Conservation (phyloP, 768 basidiomycete genomes). For the Rubroboletus satanas region DNA sequence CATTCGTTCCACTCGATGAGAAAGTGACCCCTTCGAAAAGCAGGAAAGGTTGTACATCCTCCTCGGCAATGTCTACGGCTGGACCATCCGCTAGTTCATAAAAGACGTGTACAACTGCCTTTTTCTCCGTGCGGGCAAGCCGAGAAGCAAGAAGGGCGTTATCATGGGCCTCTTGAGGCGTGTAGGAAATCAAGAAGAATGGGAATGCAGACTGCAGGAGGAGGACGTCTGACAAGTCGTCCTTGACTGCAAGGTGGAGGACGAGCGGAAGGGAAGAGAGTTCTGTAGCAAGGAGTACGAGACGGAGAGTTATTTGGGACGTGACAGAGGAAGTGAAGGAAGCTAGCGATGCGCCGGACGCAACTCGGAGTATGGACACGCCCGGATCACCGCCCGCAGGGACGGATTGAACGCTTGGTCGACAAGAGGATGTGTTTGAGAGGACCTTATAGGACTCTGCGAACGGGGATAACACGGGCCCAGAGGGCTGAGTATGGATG, state of each 20-base stretch:
- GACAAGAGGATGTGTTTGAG: slow-evolving; percentile 33
- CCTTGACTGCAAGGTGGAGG: slow-evolving; percentile 60
- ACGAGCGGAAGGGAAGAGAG: slow-evolving; percentile 65
- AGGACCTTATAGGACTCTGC: slow-evolving; percentile 30
- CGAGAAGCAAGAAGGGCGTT: slow-evolving; percentile 84
- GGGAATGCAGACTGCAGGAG: slow-evolving; percentile 76
- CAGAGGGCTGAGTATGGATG: slow-evolving; percentile 51
- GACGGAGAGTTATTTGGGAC: slow-evolving; percentile 49
- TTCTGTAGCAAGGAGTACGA: slow-evolving; percentile 68
- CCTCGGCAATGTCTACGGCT: slow-evolving; percentile 53
- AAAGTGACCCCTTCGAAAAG: slow-evolving; percentile 38
- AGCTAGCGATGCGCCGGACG: slow-evolving; percentile 39
- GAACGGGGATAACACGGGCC: slow-evolving; percentile 40
- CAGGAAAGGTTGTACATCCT: slow-evolving; percentile 58
- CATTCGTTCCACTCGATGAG: slow-evolving; percentile 34
- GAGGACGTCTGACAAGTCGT: slow-evolving; percentile 72
- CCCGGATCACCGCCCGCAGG: slow-evolving; percentile 67
- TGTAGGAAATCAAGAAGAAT: slow-evolving; percentile 76
- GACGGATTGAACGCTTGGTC: slow-evolving; percentile 44
- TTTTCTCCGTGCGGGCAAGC: slow-evolving; percentile 64
- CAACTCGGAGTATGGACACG: slow-evolving; percentile 49
- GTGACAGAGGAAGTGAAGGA: slow-evolving; percentile 56
- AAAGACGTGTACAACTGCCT: slow-evolving; percentile 85
- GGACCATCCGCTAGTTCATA: slow-evolving; percentile 42
- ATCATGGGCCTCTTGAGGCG: slow-evolving; percentile 80